Base-by-base conservation (phyloP, 345 rosid species). In the Murraya koenigii region DNA sequence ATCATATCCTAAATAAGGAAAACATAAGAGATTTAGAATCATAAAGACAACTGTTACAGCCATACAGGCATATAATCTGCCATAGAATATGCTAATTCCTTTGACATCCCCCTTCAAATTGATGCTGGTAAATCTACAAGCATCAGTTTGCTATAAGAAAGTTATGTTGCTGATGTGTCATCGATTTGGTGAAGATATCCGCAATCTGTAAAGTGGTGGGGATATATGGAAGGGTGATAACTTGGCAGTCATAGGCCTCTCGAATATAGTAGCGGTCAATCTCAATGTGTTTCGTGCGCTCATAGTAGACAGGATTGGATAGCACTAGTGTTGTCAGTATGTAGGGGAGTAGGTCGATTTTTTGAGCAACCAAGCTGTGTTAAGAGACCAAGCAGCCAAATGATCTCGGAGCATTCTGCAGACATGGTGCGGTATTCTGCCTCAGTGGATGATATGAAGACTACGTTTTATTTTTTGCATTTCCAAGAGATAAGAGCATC, bases 251-350 rank as follows among this genome's bases (percentile, higher is more conserved):
- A 52, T 52, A 52, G 56, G 56, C 22, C 54, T 52, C 56, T 5
- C 56, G 6, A 15, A 52, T 52, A 15, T 22, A 52, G 19, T 52
- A 5, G 56, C 6, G 28, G 36, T 78, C 39, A 17, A 63, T 47
- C 25, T 72, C 30, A 3, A 78, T 52, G 23, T 78, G 72, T 20
- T 63, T 72, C 6, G 52, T 71, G 19, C 44, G 14, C 4, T 79
- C 35, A 44, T 77, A 75, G 15, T 36, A 69, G n/a, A 69, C 19
- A 9, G 20, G 80, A 32, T 69, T 77, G 72, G 6, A 66, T 76
- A 5, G 9, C 70, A 77, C 70, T 69, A 1, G 52, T 78, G 13
- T 72, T 72, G 41, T 72, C 58, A 3, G 22, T 44, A 78, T 61
- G 54, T 8, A 64, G 39, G 19, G 56, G 55, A 49, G 58, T 78